phyloP scores from a whole-genome alignment of 768 basidiomycete species.

The Hypholoma sublateritium region DNA sequence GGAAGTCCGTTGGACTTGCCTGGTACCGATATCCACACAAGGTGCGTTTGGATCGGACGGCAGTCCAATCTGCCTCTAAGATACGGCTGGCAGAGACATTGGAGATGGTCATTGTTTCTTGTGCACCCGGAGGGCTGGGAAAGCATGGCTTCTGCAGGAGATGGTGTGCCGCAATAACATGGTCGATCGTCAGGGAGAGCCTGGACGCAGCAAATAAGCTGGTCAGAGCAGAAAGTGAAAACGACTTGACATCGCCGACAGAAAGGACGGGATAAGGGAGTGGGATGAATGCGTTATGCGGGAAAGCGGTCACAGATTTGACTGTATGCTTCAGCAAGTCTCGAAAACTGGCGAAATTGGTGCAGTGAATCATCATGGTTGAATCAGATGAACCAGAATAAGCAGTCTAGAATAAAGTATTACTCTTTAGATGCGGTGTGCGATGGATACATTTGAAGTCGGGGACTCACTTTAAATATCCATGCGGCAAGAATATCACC shows the following conservation, averaged over 20 bases:
- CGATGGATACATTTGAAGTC: too few species aligned
- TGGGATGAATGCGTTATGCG: slow-evolving; percentile 39
- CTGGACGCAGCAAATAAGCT: slow-evolving; percentile 18
- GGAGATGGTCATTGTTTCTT: slow-evolving; percentile 36
- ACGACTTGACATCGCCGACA: slow-evolving; percentile 30
- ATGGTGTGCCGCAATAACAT: slow-evolving; percentile 31
- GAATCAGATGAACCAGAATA: slow-evolving; percentile 32
- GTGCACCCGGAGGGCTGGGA: slow-evolving; percentile 32
- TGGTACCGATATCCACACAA: slow-evolving; percentile 40
- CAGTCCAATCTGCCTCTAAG: slow-evolving; percentile 38
- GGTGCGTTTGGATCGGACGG: slow-evolving; percentile 31
- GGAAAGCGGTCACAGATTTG: slow-evolving; percentile 25
- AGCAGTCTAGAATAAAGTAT: slow-evolving; percentile 25
- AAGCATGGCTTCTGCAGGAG: slow-evolving; percentile 24
- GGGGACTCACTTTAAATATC: slow-evolving; percentile 33
- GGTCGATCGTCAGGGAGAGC: slow-evolving; percentile 22
- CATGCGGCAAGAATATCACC: slow-evolving; percentile 42
- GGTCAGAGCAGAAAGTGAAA: slow-evolving; percentile 28
- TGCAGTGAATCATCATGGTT: slow-evolving; percentile 31
- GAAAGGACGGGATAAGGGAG: slow-evolving; percentile 40
- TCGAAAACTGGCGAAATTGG: slow-evolving; percentile 39
- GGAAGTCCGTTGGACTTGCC: slow-evolving; percentile 31
- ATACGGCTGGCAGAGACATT: slow-evolving; percentile 42
- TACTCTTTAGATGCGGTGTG: not conserved
- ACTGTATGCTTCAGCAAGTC: slow-evolving; percentile 20